Evolutionary conservation across 495 filamentous ascomycete genomes (phyloP).

Genomic region (Talaromyces ruber): DNA sequence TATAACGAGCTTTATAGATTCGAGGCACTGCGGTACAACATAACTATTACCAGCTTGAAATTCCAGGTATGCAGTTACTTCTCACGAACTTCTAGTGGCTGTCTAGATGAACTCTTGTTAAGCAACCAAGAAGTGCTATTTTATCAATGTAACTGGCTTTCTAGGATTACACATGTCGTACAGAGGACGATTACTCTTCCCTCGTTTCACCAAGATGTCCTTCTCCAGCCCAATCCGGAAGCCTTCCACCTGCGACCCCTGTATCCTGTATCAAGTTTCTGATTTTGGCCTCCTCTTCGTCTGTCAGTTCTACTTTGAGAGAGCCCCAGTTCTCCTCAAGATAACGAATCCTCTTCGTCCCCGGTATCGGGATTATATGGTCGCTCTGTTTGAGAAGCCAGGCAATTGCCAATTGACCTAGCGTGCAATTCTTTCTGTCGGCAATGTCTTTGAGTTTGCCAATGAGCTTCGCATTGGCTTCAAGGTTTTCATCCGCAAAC

Average conservation of each 20-base stretch:
- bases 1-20: too few relatives aligned
- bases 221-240: not conserved
- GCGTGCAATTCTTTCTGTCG: constrained; percentile 33
- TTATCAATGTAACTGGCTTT: too few relatives aligned
- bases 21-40: too few relatives aligned
- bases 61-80: too few relatives aligned
- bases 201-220: not conserved
- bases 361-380: constrained; percentile 49
- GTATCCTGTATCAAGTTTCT: not conserved
- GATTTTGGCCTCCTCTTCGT: constrained; percentile 41
- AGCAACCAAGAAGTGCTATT: too few relatives aligned
- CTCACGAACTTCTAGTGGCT: too few relatives aligned
- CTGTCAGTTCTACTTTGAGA: constrained; percentile 33
- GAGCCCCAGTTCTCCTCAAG: constrained; percentile 50
- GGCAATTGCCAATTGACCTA: constrained; percentile 38
- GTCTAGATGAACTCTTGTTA: too few relatives aligned
- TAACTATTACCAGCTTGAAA: too few relatives aligned
- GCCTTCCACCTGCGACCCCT: not conserved
- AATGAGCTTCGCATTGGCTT: constrained; percentile 37
- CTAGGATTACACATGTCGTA: too few relatives aligned
- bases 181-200: not conserved
- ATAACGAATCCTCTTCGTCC: constrained; percentile 44
- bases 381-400: constrained; percentile 46
- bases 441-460: constrained; percentile 31
- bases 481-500: constrained; percentile 11